phyloP scores from a whole-genome alignment of 1,284 basidiomycete species.

The Gomphus bonarii region DNA sequence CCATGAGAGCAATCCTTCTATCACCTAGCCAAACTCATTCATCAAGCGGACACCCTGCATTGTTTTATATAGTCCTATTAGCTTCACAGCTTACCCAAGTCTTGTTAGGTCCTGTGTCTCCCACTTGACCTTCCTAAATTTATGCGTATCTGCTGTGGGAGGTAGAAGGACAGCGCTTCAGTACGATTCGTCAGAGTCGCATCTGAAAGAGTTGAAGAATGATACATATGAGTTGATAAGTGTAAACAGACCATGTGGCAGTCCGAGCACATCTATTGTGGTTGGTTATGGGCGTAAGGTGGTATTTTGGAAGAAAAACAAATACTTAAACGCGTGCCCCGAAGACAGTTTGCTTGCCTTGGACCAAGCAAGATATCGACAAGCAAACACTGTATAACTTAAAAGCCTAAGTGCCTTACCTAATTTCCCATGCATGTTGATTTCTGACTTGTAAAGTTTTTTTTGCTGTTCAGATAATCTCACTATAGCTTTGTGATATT shows the following conservation, averaged over 20 bases:
- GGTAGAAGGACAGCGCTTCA: constrained; percentile 58
- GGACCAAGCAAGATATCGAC: neutral
- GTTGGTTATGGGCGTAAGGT: constrained; percentile 12
- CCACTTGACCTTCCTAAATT: constrained; percentile 36
- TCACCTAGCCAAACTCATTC: too few species aligned
- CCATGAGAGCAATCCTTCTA: too few species aligned
- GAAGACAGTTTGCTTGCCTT: neutral
- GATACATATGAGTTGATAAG: constrained; percentile 68
- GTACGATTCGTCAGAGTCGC: constrained; percentile 53
- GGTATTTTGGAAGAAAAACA: neutral
- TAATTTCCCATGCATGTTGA: too few species aligned
- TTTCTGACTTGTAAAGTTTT: too few species aligned
- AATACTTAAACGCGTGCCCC: neutral
- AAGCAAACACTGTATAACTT: too few species aligned
- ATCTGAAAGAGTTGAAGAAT: constrained; percentile 47
- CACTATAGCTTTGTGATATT: too few species aligned
- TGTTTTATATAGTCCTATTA: constrained; percentile 27
- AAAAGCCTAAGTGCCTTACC: too few species aligned
- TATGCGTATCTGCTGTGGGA: constrained; percentile 42
- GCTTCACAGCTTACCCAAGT: constrained; percentile 72
- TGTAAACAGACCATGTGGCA: constrained; percentile 68
- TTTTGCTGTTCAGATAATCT: too few species aligned
- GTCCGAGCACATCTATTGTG: constrained; percentile 42
- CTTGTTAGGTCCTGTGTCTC: constrained; percentile 62
- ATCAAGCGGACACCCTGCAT: too few species aligned